Conservation (phyloP, 257 asterid genomes). For the Solanum okadae region DNA sequence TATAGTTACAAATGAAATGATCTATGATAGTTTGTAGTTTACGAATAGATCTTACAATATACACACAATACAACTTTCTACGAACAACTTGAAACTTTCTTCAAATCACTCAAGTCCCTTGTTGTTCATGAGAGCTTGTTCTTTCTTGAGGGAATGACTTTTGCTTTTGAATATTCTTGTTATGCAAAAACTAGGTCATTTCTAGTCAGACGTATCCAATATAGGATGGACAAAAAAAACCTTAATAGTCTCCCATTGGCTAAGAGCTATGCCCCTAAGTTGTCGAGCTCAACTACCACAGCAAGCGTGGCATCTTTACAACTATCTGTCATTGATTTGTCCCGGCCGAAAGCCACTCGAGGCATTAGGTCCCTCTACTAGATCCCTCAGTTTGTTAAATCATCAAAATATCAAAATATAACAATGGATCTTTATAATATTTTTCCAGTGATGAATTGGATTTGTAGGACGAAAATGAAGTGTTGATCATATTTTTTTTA, state of each 20-base stretch:
- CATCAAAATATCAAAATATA: neutral
- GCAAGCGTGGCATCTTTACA: neutral
- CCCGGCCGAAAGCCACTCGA: neutral
- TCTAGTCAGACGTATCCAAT: neutral
- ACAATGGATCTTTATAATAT: neutral
- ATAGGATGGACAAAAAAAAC: neutral
- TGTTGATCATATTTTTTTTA: neutral
- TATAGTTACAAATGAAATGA: neutral
- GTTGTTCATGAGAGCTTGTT: neutral
- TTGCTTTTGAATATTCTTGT: neutral
- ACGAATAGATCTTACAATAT: neutral
- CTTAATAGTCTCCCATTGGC: neutral
- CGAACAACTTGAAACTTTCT: neutral
- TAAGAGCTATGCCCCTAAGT: neutral
- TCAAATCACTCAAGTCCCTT: neutral
- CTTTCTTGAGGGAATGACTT: neutral
- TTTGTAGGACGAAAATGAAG: neutral
- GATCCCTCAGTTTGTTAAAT: neutral
- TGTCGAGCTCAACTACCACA: neutral
- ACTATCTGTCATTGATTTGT: neutral
- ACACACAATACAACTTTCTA: too few species aligned
- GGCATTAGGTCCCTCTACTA: neutral
- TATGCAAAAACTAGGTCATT: neutral
- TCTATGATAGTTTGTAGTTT: too few species aligned
- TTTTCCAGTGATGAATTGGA: neutral